These are phyloP conservation scores for Ogataea nitratoaversa DNA, from an alignment of 805 yeast genomes.

Conservation along the genomic window DNA sequence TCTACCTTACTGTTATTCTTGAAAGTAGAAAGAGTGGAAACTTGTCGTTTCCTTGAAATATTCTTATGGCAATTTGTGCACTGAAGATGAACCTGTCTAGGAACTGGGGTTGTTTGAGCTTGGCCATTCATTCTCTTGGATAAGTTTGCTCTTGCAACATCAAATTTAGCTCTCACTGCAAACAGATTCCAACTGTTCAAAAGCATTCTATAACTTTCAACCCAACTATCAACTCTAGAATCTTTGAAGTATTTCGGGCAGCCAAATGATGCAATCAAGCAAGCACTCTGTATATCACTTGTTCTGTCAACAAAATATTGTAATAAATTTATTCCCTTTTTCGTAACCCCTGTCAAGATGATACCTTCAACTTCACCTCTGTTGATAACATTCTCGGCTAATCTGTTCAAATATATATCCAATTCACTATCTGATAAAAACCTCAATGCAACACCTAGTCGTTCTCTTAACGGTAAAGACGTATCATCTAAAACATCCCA, in stretches of 20 bases:
- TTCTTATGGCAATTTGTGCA: constrained; percentile 81
- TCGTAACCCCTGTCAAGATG: constrained; percentile 87
- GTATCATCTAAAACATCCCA: constrained; percentile 91
- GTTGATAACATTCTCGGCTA: constrained; percentile 65
- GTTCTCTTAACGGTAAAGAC: constrained; percentile 80
- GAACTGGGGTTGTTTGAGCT: constrained; percentile 44
- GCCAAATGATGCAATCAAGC: constrained; percentile 73
- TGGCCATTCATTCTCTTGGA: constrained; percentile 50
- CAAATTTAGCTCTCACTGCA: constrained; percentile 76
- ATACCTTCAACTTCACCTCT: constrained; percentile 90
- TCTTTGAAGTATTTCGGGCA: constrained; percentile 81
- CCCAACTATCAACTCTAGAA: constrained; percentile 73
- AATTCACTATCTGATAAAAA: constrained; percentile 79
- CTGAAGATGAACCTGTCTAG: constrained; percentile 75
- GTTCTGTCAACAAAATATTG: constrained; percentile 87
- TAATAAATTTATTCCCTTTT: constrained; percentile 71
- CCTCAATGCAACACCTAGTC: constrained; percentile 86
- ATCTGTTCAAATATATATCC: constrained; percentile 61
- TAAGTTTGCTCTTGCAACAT: constrained; percentile 67
- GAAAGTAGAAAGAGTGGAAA: neutral
- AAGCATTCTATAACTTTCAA: constrained; percentile 59
- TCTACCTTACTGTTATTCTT: constrained; percentile 1
- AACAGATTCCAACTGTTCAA: constrained; percentile 80
- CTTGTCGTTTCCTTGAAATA: constrained; percentile 37
- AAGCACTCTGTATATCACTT: constrained; percentile 88